Evolutionary conservation across 306 rosid species (phyloP), one percentile per base, ranked within the genome.

Genomic region (Vigna mungo): DNA sequence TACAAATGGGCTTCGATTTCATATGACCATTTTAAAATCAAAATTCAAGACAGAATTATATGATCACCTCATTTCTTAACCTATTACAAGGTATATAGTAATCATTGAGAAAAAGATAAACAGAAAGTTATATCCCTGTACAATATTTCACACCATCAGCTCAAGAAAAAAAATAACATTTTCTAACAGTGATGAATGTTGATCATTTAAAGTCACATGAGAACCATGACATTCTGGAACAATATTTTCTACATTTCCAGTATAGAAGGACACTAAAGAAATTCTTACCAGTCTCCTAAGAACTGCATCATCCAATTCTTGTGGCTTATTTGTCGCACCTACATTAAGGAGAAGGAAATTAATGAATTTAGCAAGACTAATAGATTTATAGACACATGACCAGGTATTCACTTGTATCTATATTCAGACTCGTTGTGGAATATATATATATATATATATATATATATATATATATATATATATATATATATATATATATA

Each of bases 241-340:
- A 18, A 72, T 64, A 73, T 39, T 39, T 49, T 47, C 53, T 52
- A 18, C 46, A 25, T 37, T 54, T 81, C 25, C 82, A 44, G 56
- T 55, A 41, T 16, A 69, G 59, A 69, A 25, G 59, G 72, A 25
- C 30, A 55, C 0, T 65, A 43, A 39, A 74, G 76, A 81, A 47
- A 78, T 83, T 83, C 89, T 79, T 62, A 95, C 98, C 92, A 95
- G 85, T 87, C 98, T 90, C 89, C 98, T 86, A 55, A 95, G 93
- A 79, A 95, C 98, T 9, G 98, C 98, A 41, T 95, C 98, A 86
- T 95, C 98, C 83, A 95, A 81, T 80, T 95, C 98, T 81, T 92
- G 97, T 1, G 98, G 98, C 93, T 92, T 95, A 84, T 95, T 95
- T 30, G 98, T 95, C 25, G 98, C 98, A 83, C 98, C 98, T 95